Evolutionary conservation across 1,284 basidiomycete genomes (phyloP).

Genomic region (Sparassis latifolia): DNA sequence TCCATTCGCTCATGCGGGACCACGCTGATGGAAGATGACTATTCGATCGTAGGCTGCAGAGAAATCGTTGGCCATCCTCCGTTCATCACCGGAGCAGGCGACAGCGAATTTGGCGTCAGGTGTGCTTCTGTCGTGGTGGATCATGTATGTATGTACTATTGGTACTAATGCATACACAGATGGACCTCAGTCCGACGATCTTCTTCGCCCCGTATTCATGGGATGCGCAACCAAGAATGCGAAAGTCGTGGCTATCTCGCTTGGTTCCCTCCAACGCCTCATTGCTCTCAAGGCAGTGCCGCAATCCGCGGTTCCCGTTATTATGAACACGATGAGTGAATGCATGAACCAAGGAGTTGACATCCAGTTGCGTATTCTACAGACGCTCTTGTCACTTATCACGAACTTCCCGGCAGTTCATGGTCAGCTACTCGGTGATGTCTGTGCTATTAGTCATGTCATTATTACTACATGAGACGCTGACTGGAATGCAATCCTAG

Average conservation of each 20-base stretch:
- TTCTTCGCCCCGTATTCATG: conserved; percentile 88
- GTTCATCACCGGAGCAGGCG: conserved; percentile 66
- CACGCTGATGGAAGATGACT: neutral
- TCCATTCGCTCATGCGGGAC: neutral
- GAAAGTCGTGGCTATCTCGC: conserved; percentile 89
- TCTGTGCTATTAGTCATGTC: conserved; percentile 30
- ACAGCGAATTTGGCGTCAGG: conserved; percentile 57
- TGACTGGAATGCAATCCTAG: conserved; percentile 30
- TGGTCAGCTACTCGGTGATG: conserved; percentile 74
- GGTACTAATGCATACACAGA: conserved; percentile 36
- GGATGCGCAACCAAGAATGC: conserved; percentile 90
- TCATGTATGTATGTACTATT: neutral
- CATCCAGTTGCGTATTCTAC: conserved; percentile 88
- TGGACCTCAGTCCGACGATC: conserved; percentile 71
- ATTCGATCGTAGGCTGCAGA: conserved; percentile 62
- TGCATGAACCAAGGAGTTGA: conserved; percentile 93
- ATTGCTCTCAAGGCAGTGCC: conserved; percentile 86
- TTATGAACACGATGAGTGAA: conserved; percentile 77
- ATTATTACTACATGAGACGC: conserved; percentile 4
- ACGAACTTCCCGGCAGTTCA: conserved; percentile 83
- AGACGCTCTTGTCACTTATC: conserved; percentile 84
- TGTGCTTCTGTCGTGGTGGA: conserved; percentile 25
- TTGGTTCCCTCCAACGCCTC: conserved; percentile 88
- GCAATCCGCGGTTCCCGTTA: conserved; percentile 67
- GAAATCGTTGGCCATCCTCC: conserved; percentile 75